phyloP scores from a whole-genome alignment of 208 protist genomes.

The Sergeia podlipaevii region DNA sequence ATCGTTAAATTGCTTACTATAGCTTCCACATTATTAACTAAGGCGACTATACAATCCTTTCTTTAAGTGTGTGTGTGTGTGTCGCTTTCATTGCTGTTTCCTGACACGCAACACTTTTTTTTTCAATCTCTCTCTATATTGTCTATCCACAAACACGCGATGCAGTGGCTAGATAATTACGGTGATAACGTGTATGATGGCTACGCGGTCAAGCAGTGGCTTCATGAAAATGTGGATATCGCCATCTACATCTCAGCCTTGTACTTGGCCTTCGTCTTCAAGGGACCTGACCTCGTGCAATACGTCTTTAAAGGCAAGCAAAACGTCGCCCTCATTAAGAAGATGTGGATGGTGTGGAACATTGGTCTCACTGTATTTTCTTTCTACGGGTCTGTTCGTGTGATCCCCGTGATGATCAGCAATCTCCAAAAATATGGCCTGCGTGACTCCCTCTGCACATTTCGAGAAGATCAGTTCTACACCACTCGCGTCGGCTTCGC shows the following conservation, averaged over 20 bases:
- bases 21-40: too few relatives aligned
- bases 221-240: constrained; percentile 56
- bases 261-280: constrained; percentile 53
- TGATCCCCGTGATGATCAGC: constrained; percentile 35
- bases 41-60: too few relatives aligned
- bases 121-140: constrained; percentile 4
- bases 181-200: constrained; percentile 73
- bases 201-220: constrained; percentile 47
- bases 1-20: too few relatives aligned
- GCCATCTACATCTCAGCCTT: constrained; percentile 40
- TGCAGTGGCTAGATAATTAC: too few relatives aligned
- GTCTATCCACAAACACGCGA: too few relatives aligned
- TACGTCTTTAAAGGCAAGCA: constrained; percentile 36
- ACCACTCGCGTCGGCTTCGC: constrained; percentile 27
- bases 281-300: constrained; percentile 24
- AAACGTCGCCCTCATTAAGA: constrained; percentile 40
- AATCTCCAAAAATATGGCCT: constrained; percentile 26
- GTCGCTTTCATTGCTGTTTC: too few relatives aligned
- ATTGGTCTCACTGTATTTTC: constrained; percentile 79
- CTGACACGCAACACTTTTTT: neutral
- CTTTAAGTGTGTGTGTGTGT: too few relatives aligned
- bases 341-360: constrained; percentile 82
- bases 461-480: constrained; percentile 11
- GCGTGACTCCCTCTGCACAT: constrained; percentile 11
- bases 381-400: constrained; percentile 53